phyloP scores from a whole-genome alignment of 257 asterid species.

The Avicennia marina region DNA sequence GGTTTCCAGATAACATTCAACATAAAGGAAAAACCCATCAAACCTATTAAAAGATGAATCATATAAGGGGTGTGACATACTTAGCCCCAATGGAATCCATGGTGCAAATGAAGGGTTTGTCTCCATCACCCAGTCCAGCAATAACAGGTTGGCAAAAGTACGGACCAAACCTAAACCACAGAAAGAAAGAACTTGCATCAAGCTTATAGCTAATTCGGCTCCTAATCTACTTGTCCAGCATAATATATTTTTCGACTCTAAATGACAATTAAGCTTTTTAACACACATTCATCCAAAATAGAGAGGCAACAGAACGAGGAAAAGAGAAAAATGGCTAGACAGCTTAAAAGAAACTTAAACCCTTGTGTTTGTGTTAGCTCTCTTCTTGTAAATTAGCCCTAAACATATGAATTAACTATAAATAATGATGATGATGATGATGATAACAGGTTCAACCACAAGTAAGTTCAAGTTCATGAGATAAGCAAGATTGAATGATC shows the following conservation, averaged over 20 bases:
- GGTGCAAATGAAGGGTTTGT: constrained; percentile 95
- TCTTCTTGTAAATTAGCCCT: no score
- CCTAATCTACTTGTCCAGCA: no score
- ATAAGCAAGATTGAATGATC: no score
- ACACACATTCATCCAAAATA: not conserved
- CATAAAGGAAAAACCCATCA: not conserved
- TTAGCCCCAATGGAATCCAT: constrained; percentile 97
- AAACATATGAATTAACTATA: no score
- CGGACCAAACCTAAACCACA: constrained; percentile 75
- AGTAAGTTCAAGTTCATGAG: no score
- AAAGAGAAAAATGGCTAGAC: not conserved
- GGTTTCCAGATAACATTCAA: not conserved
- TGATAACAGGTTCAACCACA: no score
- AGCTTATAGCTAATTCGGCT: no score
- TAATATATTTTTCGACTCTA: no score
- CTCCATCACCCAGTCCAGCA: constrained; percentile 89
- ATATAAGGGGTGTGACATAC: constrained; percentile 35
- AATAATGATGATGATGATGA: no score
- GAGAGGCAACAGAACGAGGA: not conserved
- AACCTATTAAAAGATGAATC: constrained; percentile 7
- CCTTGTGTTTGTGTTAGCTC: no score
- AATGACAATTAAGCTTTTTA: no score
- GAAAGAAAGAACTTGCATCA: constrained; percentile 2
- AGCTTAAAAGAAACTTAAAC: not conserved
- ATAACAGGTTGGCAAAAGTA: constrained; percentile 97